Evolutionary conservation across 768 basidiomycete species (phyloP).

Genomic region (Pleurotus tuoliensis): DNA sequence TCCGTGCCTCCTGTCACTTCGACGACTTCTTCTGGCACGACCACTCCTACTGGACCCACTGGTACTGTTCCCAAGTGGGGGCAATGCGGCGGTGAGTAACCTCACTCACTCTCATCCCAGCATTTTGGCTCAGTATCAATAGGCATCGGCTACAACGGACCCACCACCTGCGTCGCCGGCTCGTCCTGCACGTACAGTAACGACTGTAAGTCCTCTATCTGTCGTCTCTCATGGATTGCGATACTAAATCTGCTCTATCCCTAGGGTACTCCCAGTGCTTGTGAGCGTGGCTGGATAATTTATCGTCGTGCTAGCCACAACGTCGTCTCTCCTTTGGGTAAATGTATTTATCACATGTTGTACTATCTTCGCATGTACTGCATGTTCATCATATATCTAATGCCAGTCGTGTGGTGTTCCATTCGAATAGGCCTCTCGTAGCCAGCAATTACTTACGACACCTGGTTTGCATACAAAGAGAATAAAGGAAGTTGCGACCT

Average conservation of each 20-base stretch:
- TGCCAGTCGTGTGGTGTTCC: too few species aligned
- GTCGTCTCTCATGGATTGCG: neutral
- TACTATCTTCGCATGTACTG: too few species aligned
- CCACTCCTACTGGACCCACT: neutral
- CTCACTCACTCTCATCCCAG: neutral
- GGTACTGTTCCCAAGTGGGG: constrained; percentile 2
- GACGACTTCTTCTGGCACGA: neutral
- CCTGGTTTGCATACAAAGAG: too few species aligned
- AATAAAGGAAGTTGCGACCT: too few species aligned
- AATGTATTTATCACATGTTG: too few species aligned
- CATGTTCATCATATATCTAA: too few species aligned
- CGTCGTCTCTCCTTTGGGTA: too few species aligned
- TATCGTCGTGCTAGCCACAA: too few species aligned
- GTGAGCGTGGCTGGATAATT: neutral
- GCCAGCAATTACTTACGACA: too few species aligned
- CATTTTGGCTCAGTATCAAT: neutral
- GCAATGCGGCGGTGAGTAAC: constrained; percentile 3
- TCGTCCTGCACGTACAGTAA: constrained; percentile 34
- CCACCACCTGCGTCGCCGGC: constrained; percentile 34
- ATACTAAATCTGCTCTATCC: neutral
- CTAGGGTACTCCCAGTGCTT: constrained; percentile 43
- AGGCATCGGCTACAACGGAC: constrained; percentile 35
- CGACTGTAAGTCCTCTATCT: constrained; percentile 30
- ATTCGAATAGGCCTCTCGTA: too few species aligned
- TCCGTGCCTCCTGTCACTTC: neutral